A percentile compares a stretch with the other conserved stretches of the same genome.
Evolutionary conservation across 306 rosid genomes (phyloP).

Genomic region (Ammopiptanthus mongolicus): DNA sequence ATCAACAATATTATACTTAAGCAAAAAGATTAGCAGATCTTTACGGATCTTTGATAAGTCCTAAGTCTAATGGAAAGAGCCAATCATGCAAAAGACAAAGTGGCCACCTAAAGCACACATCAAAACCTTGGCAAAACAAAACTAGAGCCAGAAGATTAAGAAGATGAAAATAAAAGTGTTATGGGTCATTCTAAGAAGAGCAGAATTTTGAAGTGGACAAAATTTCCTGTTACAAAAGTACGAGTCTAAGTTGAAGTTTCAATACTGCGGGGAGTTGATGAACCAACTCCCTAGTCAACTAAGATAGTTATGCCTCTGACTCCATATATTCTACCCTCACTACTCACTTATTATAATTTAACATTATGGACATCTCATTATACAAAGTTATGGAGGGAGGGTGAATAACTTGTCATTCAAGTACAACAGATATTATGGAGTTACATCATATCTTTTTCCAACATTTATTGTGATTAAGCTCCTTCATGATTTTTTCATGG

Average conservation of each 20-base stretch:
- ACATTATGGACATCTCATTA: background rate
- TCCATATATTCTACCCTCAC: background rate
- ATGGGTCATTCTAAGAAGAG: background rate
- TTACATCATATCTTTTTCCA: background rate
- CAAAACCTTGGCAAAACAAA: background rate
- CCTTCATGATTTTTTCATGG: background rate
- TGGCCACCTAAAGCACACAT: background rate
- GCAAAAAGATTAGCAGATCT: conserved; percentile 7
- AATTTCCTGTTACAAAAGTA: background rate
- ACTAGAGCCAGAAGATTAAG: conserved; percentile 17
- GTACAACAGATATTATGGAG: background rate
- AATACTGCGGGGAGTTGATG: background rate
- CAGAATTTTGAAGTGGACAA: background rate
- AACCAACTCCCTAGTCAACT: background rate
- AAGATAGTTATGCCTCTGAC: background rate
- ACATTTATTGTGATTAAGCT: background rate
- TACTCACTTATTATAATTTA: background rate
- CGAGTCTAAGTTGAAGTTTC: conserved; percentile 10
- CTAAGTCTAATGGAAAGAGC: background rate
- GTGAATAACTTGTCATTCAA: background rate
- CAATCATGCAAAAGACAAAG: background rate
- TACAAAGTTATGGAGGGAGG: background rate
- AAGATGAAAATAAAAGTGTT: background rate
- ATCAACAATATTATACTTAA: conserved; percentile 10
- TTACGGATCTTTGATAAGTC: conserved; percentile 1